Evolutionary conservation across 2,329 filamentous ascomycete genomes (phyloP), one percentile per base, ranked within the genome.

Genomic region (Cryoendolithus antarcticus): DNA sequence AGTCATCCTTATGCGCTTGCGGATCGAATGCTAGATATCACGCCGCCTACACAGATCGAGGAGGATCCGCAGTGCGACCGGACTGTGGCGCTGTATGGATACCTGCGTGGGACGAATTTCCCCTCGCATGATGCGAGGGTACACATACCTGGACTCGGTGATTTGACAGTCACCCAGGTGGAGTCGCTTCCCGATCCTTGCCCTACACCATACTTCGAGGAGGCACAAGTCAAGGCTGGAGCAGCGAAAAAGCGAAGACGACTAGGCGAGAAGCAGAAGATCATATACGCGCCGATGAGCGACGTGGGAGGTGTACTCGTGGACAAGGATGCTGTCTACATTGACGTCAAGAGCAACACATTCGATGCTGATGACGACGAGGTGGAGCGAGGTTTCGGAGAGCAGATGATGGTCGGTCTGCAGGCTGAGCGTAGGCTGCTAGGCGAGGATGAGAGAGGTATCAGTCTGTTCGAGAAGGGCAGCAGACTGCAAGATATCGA

Each of bases 251-350:
- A 80, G 31, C 71, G 86, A 47, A 77, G 80, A 54, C 74, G 88
- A 41, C 65, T 98, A 10, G 91, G 93, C 28, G 91, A 98, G 57
- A 98, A 96, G 63, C 89, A 98, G 57, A 95, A 95, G 65, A 77
- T 93, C 51, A 67, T 98, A 4, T 93, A 95, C 61, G 93, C 91
- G 2, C 93, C 91, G 28, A 96, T 98, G 89, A 94, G 88, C 21
- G 91, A 98, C 62, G 86, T 94, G 28, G 93, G 88, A 48, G 91
- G 91, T 53, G 75, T 98, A 9, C 79, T 96, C 57, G 89, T 98
- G 37, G 91, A 98, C 50, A 93, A 93, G 44, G 91, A 98, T 62
- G 88, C 89, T 6, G 88, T 98, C 30, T 98, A 93, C 66, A 95
- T 82, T 46, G 75, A 82, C 53, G 64, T 82, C 32, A 81, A 79